Percentiles rank a stretch among this genome's conserved stretches.
phyloP scores from a whole-genome alignment of 2,329 filamentous ascomycete species.

The Hypoxylon sp. region DNA sequence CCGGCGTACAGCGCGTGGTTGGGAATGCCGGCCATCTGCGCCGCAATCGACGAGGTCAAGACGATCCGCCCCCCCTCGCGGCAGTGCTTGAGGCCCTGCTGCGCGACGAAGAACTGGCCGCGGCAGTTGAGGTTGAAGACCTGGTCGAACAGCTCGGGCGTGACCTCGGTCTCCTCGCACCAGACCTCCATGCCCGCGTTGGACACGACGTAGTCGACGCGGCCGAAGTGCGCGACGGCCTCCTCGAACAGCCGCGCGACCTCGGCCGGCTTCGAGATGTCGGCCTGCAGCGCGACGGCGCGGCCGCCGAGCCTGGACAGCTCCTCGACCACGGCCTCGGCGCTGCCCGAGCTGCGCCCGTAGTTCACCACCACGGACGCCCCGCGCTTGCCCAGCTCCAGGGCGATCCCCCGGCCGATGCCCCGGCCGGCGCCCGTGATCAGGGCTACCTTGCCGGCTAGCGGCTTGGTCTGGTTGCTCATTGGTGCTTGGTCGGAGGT shows the following conservation, averaged over 20 bases:
- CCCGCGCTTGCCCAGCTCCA: slow-evolving; percentile 72
- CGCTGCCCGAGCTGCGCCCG: slow-evolving; percentile 61
- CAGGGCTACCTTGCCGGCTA: slow-evolving; percentile 64
- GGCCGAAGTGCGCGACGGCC: slow-evolving; percentile 71
- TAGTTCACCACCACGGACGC: slow-evolving; percentile 75
- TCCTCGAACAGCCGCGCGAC: slow-evolving; percentile 71
- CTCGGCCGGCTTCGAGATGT: slow-evolving; percentile 67
- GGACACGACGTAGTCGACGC: slow-evolving; percentile 75
- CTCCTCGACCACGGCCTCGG: slow-evolving; percentile 64
- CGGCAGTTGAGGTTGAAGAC: slow-evolving; percentile 77
- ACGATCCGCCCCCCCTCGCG: slow-evolving; percentile 75
- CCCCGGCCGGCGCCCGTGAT: slow-evolving; percentile 72
- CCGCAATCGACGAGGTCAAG: slow-evolving; percentile 75
- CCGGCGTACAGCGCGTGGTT: slow-evolving; percentile 78
- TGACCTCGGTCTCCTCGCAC: slow-evolving; percentile 74
- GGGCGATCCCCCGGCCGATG: slow-evolving; percentile 71
- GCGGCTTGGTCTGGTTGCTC: slow-evolving; percentile 48
- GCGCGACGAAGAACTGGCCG: slow-evolving; percentile 80
- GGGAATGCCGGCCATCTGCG: slow-evolving; percentile 70
- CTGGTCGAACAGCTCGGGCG: slow-evolving; percentile 74
- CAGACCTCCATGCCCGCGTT: slow-evolving; percentile 77
- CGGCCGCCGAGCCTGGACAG: slow-evolving; percentile 65
- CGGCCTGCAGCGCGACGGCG: slow-evolving; percentile 68
- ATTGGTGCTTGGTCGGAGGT: slow-evolving; percentile 32
- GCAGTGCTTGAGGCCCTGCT: slow-evolving; percentile 76